phyloP scores from a whole-genome alignment of 176 grass and related monocot genomes.

The Saccharum spontaneum region DNA sequence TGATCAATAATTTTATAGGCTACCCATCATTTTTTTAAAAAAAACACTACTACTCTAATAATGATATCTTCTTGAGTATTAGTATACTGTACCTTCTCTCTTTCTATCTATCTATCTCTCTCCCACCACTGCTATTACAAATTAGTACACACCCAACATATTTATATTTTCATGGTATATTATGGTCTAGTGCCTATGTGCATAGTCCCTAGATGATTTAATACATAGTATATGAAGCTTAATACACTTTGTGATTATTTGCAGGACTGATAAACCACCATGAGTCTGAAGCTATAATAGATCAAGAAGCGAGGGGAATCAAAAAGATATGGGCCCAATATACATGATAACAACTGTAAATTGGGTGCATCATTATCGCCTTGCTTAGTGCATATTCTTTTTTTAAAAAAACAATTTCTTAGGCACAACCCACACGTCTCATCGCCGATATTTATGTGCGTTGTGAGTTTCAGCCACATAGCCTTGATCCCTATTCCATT shows the following conservation, averaged over 20 bases:
- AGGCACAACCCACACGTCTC: constrained; percentile 33
- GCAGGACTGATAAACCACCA: neutral
- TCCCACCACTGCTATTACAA: neutral
- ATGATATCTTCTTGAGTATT: neutral
- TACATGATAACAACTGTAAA: constrained; percentile 13
- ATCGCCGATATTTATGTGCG: constrained; percentile 52
- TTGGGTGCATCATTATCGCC: constrained; percentile 33
- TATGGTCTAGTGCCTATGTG: neutral
- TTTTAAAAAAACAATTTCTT: neutral
- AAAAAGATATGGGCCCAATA: constrained; percentile 14
- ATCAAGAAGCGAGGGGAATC: constrained; percentile 34
- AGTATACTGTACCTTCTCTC: neutral
- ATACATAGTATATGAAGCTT: neutral
- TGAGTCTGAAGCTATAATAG: neutral
- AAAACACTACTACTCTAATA: neutral
- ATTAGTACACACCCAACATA: neutral
- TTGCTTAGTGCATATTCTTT: constrained; percentile 47
- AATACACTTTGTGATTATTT: neutral
- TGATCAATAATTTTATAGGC: neutral
- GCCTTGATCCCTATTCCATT: constrained; percentile 23
- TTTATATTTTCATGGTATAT: neutral
- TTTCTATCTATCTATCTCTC: too few relatives aligned
- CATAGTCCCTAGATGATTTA: neutral
- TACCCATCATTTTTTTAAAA: neutral
- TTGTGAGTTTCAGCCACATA: constrained; percentile 52